phyloP scores from a whole-genome alignment of 495 filamentous ascomycete species.

The Aspergillus panamensis region DNA sequence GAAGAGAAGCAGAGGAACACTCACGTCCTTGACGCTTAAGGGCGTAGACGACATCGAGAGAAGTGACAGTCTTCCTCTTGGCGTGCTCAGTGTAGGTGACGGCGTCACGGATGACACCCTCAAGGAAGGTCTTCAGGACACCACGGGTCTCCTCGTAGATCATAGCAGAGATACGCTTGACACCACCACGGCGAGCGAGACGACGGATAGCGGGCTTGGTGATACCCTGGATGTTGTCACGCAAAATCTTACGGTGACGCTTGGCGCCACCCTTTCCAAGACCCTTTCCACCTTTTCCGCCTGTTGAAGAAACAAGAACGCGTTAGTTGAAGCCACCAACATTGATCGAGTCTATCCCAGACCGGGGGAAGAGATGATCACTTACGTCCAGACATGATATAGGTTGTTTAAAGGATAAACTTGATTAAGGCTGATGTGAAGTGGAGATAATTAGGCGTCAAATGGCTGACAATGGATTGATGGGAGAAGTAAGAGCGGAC shows the following conservation, averaged over 20 bases:
- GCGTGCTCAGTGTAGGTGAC: constrained; percentile 99
- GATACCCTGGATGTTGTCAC: constrained; percentile 98
- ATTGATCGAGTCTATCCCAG: neutral
- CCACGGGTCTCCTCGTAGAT: constrained; percentile 99
- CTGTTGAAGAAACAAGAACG: constrained; percentile 44
- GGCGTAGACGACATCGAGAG: constrained; percentile 94
- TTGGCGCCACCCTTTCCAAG: constrained; percentile 93
- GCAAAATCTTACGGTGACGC: constrained; percentile 97
- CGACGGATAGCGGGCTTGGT: constrained; percentile 99
- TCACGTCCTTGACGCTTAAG: constrained; percentile 92
- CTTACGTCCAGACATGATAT: constrained; percentile 71
- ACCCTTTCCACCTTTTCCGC: constrained; percentile 97
- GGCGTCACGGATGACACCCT: constrained; percentile 99
- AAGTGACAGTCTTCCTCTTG: constrained; percentile 98
- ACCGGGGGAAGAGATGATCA: constrained; percentile 19
- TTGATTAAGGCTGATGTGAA: constrained; percentile 26
- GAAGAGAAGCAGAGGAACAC: constrained; percentile 21
- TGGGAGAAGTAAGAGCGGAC: constrained; percentile 38
- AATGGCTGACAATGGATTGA: constrained; percentile 38
- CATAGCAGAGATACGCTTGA: constrained; percentile 98
- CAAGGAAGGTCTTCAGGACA: constrained; percentile 99
- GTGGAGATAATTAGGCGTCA: constrained; percentile 36
- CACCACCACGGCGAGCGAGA: constrained; percentile 99
- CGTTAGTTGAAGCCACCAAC: constrained; percentile 33
- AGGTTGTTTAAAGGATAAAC: constrained; percentile 22